phyloP scores from a whole-genome alignment of 169 alveolate genomes.

The Plasmodium cynomolgi region DNA sequence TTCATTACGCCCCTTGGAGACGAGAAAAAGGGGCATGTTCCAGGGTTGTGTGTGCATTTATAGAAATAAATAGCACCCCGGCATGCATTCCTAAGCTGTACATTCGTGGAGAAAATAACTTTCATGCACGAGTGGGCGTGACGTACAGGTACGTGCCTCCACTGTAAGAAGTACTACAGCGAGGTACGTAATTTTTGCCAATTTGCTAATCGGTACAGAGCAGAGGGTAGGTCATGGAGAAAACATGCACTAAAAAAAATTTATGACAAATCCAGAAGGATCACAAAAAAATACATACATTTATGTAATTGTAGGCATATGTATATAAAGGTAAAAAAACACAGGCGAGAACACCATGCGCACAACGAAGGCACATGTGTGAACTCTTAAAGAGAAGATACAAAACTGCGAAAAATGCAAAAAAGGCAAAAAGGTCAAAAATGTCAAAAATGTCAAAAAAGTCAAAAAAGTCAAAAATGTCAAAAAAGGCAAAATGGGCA shows the following conservation, averaged over 20 bases:
- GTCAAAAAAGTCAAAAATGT: background rate
- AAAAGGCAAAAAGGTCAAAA: background rate
- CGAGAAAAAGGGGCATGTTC: background rate
- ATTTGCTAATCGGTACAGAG: background rate
- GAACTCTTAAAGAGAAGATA: background rate
- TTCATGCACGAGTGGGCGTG: background rate
- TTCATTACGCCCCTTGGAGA: background rate
- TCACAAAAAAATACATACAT: background rate
- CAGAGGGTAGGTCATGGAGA: background rate
- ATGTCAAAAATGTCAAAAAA: background rate
- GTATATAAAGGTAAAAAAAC: background rate
- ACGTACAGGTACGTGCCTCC: background rate
- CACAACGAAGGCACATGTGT: background rate
- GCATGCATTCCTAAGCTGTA: background rate
- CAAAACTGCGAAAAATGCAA: background rate
- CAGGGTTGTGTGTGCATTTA: background rate
- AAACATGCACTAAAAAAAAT: background rate
- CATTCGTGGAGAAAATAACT: background rate
- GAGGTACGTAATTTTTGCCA: background rate
- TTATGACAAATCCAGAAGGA: background rate
- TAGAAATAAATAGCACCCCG: background rate
- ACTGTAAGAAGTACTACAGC: background rate
- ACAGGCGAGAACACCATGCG: background rate
- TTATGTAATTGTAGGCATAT: background rate
- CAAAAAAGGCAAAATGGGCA: background rate